Evolutionary conservation across 2,329 filamentous ascomycete genomes (phyloP).

Genomic region (Penicillium hesseltinei): DNA sequence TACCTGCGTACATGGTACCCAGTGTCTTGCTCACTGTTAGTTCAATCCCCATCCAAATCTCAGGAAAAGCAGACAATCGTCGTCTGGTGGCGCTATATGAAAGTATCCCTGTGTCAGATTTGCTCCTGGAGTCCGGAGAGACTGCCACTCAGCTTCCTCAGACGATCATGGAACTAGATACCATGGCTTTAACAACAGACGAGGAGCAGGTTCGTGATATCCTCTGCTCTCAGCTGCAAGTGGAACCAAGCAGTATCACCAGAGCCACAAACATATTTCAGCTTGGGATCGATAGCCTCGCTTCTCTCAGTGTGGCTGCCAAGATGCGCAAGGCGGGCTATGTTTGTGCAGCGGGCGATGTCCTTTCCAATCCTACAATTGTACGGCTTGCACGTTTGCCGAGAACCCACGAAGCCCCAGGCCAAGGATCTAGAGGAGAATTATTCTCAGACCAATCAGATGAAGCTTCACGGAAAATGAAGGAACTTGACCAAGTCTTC

Average conservation of each 20-base stretch:
- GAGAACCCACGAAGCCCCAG: too few species aligned
- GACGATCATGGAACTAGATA: not conserved
- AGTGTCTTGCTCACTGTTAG: slow-evolving; percentile 3
- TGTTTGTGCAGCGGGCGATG: not conserved
- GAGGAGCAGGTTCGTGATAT: not conserved
- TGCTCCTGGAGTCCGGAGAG: not conserved
- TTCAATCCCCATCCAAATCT: slow-evolving; percentile 12
- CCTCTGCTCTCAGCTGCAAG: not conserved
- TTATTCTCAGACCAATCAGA: not conserved
- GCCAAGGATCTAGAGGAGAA: not conserved
- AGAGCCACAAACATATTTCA: slow-evolving; percentile 2
- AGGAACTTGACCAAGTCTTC: not conserved
- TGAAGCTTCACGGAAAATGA: not conserved
- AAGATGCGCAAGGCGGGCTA: slow-evolving; percentile 1
- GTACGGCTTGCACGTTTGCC: not conserved
- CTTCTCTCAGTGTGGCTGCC: not conserved
- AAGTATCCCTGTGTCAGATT: slow-evolving; percentile 8
- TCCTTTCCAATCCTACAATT: slow-evolving; percentile 2
- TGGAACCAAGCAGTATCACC: not conserved
- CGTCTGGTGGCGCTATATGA: slow-evolving; percentile 11
- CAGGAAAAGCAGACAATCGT: slow-evolving; percentile 14
- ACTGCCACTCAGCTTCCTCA: not conserved
- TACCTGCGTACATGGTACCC: slow-evolving; percentile 17
- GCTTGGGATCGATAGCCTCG: slow-evolving; percentile 5
- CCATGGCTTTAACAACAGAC: not conserved